phyloP scores from a whole-genome alignment of 2,329 filamentous ascomycete species.

The Hypoxylon sp. region DNA sequence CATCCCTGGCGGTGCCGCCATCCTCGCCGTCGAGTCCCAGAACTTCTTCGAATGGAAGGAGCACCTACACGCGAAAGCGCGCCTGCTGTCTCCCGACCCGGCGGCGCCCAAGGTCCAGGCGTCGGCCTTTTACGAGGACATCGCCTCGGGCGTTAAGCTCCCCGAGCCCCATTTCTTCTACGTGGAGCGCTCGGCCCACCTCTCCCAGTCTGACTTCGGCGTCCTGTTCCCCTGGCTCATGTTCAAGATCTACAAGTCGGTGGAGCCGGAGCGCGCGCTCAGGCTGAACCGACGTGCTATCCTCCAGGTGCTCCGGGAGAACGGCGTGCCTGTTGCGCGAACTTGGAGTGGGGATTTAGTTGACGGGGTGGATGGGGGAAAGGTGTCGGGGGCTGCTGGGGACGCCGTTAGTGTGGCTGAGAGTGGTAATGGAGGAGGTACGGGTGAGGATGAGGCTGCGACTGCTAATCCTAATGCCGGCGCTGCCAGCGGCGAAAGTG shows the following conservation, averaged over 20 bases:
- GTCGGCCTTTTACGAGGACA: conserved; percentile 53
- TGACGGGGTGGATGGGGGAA: conserved; percentile 54
- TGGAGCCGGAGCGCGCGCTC: conserved; percentile 69
- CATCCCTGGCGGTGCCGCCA: conserved; percentile 64
- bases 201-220: conserved; percentile 87
- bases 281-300: conserved; percentile 70
- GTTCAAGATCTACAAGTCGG: conserved; percentile 67
- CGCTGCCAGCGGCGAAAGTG: not conserved
- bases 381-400: conserved; percentile 15
- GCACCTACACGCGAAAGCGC: conserved; percentile 77
- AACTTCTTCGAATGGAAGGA: conserved; percentile 83
- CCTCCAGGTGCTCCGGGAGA: conserved; percentile 67
- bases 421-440: conserved; percentile 52
- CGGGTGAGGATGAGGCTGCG: conserved; percentile 43
- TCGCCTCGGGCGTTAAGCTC: conserved; percentile 56
- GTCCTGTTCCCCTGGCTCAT: conserved; percentile 81
- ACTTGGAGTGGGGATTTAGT: conserved; percentile 65
- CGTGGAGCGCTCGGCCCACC: conserved; percentile 78
- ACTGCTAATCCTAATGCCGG: not conserved
- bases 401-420: conserved; percentile 33
- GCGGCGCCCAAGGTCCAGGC: conserved; percentile 57
- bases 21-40: conserved; percentile 80
- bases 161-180: conserved; percentile 78
- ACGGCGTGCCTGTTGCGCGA: conserved; percentile 61
- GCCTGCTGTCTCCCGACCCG: conserved; percentile 71